phyloP scores from a whole-genome alignment of 371 early-diverging fungal genomes.

The Mucor lusitanicus region DNA sequence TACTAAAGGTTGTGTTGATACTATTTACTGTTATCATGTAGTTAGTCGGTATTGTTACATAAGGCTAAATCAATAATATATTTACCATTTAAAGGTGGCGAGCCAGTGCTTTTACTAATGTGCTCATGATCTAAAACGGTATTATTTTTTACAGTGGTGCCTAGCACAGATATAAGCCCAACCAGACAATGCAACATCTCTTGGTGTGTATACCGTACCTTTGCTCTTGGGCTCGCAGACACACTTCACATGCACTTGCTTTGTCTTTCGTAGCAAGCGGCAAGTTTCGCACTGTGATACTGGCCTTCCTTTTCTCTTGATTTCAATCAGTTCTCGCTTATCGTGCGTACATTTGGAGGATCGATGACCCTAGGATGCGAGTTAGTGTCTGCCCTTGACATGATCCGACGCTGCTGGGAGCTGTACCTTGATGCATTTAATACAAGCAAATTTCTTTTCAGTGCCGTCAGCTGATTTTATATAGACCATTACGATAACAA shows the following conservation, averaged over 20 bases:
- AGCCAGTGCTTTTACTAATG: not conserved
- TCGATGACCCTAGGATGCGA: slow-evolving; percentile 56
- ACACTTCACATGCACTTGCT: slow-evolving; percentile 76
- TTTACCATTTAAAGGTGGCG: not conserved
- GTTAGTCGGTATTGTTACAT: not conserved
- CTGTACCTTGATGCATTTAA: slow-evolving; percentile 48
- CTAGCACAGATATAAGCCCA: no score
- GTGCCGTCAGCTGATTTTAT: slow-evolving; percentile 37
- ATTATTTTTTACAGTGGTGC: not conserved
- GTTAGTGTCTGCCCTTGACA: not conserved
- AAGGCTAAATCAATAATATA: not conserved
- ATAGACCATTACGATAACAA: slow-evolving; percentile 25
- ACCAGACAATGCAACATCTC: no score
- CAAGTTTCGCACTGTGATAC: slow-evolving; percentile 76
- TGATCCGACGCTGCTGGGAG: not conserved
- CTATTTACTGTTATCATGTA: not conserved
- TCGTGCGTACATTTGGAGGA: slow-evolving; percentile 60
- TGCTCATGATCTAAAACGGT: not conserved
- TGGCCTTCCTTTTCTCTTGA: slow-evolving; percentile 79
- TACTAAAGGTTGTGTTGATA: not conserved
- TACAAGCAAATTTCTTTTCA: slow-evolving; percentile 45
- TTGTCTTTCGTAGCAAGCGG: slow-evolving; percentile 68
- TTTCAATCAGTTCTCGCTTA: slow-evolving; percentile 66
- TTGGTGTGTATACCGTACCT: not conserved
- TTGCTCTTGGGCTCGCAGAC: slow-evolving; percentile 47